A percentile compares a stretch with the other conserved stretches of the same genome.
These are phyloP conservation scores for Pyrenochaeta sp. DNA, from an alignment of 2,329 filamentous ascomycete genomes.

Conservation along the genomic window DNA sequence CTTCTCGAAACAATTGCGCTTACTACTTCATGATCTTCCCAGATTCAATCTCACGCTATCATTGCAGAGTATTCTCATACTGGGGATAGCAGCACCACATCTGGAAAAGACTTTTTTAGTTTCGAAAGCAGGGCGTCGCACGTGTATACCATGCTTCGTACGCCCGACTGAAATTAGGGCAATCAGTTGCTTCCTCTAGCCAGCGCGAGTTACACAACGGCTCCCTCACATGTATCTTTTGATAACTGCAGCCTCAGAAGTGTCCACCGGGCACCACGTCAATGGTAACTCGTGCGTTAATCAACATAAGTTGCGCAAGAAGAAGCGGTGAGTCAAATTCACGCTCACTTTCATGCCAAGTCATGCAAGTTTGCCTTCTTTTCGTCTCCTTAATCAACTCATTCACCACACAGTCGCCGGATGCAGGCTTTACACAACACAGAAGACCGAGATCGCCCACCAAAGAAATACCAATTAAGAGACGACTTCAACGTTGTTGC, in stretches of 20 bases:
- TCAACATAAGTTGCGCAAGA: not conserved
- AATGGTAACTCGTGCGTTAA: not conserved
- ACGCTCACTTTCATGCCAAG: not conserved
- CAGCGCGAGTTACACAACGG: not conserved
- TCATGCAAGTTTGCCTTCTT: not conserved
- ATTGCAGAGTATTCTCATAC: not conserved
- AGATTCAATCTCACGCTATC: not conserved
- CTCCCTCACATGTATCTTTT: not conserved
- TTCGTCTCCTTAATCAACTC: not conserved
- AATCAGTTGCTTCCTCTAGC: not conserved
- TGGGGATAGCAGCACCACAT: slow-evolving; percentile 1
- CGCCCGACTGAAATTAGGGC: not conserved
- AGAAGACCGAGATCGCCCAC: not conserved
- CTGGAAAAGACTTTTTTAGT: not conserved
- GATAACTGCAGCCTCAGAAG: not conserved
- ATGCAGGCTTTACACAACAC: not conserved
- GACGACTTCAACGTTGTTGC: not conserved
- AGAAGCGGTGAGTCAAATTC: not conserved
- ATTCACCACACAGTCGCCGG: not conserved
- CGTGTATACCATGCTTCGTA: not conserved
- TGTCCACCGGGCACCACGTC: not conserved
- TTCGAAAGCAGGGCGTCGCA: not conserved
- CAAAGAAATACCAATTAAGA: not conserved
- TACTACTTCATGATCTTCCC: not conserved
- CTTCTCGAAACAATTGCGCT: not conserved